These are phyloP conservation scores for Ogataea trehaloabstinens DNA, from an alignment of 805 yeast species.

Conservation along the genomic window DNA sequence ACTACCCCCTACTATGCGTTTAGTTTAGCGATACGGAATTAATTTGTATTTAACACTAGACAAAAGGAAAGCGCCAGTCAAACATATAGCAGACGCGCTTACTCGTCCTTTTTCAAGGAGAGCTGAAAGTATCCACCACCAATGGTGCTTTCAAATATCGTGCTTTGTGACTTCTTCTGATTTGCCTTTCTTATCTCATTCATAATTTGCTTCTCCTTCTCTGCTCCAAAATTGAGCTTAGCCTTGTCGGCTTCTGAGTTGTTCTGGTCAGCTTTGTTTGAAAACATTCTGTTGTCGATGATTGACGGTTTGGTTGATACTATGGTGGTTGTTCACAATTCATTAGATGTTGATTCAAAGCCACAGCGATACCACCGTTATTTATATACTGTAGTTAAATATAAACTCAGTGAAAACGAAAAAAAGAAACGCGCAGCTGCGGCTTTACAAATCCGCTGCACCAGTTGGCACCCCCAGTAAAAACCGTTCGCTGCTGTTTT, in stretches of 20 bases:
- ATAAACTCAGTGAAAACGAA: too few species aligned
- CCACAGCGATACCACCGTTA: neutral
- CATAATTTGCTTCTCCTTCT: slow-evolving; percentile 39
- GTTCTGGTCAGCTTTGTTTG: slow-evolving; percentile 28
- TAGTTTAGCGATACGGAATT: too few species aligned
- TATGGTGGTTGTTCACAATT: neutral
- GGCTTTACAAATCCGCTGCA: too few species aligned
- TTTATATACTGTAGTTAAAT: neutral
- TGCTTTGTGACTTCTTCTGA: slow-evolving; percentile 24
- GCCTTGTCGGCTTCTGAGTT: slow-evolving; percentile 31
- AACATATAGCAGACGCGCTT: too few species aligned
- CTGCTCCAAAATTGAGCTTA: slow-evolving; percentile 36
- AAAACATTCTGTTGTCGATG: slow-evolving; percentile 26
- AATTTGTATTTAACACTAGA: too few species aligned
- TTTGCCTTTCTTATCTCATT: slow-evolving; percentile 34
- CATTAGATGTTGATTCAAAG: too few species aligned
- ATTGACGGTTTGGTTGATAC: neutral
- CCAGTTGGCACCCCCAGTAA: too few species aligned
- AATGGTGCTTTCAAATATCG: slow-evolving; percentile 27
- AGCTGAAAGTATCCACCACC: slow-evolving; percentile 33
- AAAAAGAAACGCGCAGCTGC: neutral
- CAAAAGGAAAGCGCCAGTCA: too few species aligned
- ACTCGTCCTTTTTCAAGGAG: slow-evolving; percentile 25
- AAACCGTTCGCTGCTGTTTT: too few species aligned
- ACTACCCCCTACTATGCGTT: too few species aligned